These are phyloP conservation scores for Triticum urartu DNA, from an alignment of 176 grass and related monocot genomes.

Conservation along the genomic window DNA sequence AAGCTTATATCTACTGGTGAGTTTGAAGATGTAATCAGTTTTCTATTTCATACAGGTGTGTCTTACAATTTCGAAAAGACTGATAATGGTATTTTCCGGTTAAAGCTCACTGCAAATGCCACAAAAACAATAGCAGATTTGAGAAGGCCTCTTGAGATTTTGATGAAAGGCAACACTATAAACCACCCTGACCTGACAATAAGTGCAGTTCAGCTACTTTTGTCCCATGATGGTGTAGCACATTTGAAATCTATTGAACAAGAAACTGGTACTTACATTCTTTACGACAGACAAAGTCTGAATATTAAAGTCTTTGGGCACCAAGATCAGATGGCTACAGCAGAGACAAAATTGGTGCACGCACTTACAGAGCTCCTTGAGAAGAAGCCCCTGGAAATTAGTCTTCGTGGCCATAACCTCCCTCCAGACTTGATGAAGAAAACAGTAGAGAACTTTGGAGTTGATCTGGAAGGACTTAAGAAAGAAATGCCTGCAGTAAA, in stretches of 20 bases:
- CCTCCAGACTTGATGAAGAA: slow-evolving; percentile 77
- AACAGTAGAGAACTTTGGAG: slow-evolving; percentile 56
- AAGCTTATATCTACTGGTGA: neutral
- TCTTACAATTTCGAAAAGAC: slow-evolving; percentile 43
- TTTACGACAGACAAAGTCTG: slow-evolving; percentile 63
- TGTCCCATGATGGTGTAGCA: slow-evolving; percentile 59
- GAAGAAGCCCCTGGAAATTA: slow-evolving; percentile 52
- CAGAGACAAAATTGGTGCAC: slow-evolving; percentile 64
- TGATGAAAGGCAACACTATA: slow-evolving; percentile 79
- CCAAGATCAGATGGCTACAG: slow-evolving; percentile 36
- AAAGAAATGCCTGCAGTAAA: slow-evolving; percentile 42
- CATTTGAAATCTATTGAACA: slow-evolving; percentile 56
- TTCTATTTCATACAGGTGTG: neutral
- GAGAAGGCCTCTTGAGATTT: slow-evolving; percentile 60
- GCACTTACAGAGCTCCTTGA: slow-evolving; percentile 48
- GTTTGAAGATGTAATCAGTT: neutral
- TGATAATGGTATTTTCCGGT: slow-evolving; percentile 48
- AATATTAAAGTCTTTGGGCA: slow-evolving; percentile 73
- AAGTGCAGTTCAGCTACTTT: slow-evolving; percentile 48
- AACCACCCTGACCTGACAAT: slow-evolving; percentile 55
- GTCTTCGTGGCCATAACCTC: slow-evolving; percentile 48
- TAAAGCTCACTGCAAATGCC: slow-evolving; percentile 66
- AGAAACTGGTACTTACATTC: slow-evolving; percentile 65
- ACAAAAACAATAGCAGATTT: slow-evolving; percentile 90
- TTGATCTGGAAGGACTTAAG: slow-evolving; percentile 67